Conservation (phyloP, 2,329 filamentous ascomycete species). For the Colletotrichum sidae region DNA sequence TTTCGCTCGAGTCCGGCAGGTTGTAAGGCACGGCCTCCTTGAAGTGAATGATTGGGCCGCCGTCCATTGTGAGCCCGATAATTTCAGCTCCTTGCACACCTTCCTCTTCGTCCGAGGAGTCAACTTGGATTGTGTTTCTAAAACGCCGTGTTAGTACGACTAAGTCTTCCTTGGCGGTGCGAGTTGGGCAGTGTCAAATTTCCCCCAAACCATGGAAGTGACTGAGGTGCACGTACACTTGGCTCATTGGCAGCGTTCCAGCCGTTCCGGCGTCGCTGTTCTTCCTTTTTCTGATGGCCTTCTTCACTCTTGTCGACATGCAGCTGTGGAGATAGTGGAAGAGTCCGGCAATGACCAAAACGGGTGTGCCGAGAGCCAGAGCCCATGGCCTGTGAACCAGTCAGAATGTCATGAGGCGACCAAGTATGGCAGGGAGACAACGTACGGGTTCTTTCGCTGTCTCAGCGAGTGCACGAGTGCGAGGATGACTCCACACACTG, state of each 20-base stretch:
- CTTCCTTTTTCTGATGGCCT: constrained; percentile 41
- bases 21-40: constrained; percentile 46
- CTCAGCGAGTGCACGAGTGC: constrained; percentile 62
- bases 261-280: constrained; percentile 41
- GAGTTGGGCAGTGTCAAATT: constrained; percentile 33
- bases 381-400: constrained; percentile 60
- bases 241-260: constrained; percentile 52
- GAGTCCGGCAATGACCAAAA: constrained; percentile 68
- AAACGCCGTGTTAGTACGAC: constrained; percentile 37
- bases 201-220: not conserved
- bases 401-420: constrained; percentile 10
- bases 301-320: constrained; percentile 50
- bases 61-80: constrained; percentile 58
- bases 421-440: constrained; percentile 21
- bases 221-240: constrained; percentile 51
- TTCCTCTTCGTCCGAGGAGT: constrained; percentile 44
- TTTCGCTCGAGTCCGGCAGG: constrained; percentile 47
- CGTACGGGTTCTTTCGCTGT: constrained; percentile 64
- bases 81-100: constrained; percentile 48
- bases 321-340: constrained; percentile 60
- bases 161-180: constrained; percentile 34
- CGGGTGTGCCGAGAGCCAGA: constrained; percentile 69
- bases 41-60: constrained; percentile 60
- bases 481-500: constrained; percentile 67
- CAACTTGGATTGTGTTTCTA: constrained; percentile 50